phyloP scores from a whole-genome alignment of 306 rosid genomes.

The Abrus pulchellus region DNA sequence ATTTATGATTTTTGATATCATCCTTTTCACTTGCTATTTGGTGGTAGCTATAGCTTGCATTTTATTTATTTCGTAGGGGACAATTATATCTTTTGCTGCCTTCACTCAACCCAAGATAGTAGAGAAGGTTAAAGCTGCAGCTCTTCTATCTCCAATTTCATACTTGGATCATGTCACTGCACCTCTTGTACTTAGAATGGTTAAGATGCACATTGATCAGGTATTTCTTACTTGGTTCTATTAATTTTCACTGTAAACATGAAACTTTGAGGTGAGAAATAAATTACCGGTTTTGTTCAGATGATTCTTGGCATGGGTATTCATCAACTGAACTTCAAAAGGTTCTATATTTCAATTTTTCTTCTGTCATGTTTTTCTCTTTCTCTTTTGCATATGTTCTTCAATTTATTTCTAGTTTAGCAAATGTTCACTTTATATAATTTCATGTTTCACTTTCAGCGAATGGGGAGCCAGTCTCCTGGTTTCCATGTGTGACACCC shows the following conservation, averaged over 20 bases:
- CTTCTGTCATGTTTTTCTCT: constrained; percentile 28
- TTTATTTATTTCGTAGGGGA: constrained; percentile 67
- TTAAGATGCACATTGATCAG: constrained; percentile 78
- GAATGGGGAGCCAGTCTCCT: constrained; percentile 79
- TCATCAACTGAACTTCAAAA: constrained; percentile 2
- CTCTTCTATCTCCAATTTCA: constrained; percentile 83
- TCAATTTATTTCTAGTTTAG: constrained; percentile 31
- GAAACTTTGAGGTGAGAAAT: constrained; percentile 44
- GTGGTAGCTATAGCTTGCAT: constrained; percentile 31
- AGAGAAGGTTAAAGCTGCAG: constrained; percentile 85
- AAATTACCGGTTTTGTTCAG: constrained; percentile 59
- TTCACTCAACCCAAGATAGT: constrained; percentile 76
- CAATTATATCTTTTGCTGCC: constrained; percentile 69
- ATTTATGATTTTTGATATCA: constrained; percentile 42
- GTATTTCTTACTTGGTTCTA: constrained; percentile 53
- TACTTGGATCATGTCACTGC: constrained; percentile 79
- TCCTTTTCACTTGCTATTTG: constrained; percentile 27
- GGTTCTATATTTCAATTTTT: constrained; percentile 21
- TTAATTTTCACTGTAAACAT: constrained; percentile 37
- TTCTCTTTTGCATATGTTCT: constrained; percentile 37
- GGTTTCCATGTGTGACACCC: constrained; percentile 80
- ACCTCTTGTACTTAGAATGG: constrained; percentile 79
- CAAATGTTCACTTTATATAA: constrained; percentile 30
- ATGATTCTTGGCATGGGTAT: constrained; percentile 51
- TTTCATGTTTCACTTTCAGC: constrained; percentile 58